Conservation (phyloP, 1,284 basidiomycete genomes). For the Sporisorium graminicola region DNA sequence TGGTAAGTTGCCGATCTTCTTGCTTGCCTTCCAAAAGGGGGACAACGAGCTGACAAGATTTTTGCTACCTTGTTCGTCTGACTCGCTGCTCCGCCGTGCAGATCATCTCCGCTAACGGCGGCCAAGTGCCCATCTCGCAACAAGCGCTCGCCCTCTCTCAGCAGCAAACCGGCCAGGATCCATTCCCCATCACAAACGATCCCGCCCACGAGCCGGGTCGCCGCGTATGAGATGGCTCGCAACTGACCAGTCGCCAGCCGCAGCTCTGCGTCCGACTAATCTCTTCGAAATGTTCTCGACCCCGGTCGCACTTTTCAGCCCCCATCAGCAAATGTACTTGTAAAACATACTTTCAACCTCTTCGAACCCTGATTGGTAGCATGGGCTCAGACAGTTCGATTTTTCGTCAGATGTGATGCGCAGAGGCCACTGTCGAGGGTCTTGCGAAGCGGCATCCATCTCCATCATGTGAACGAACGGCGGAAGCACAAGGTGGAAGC, state of each 20-base stretch:
- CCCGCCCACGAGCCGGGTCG: constrained; percentile 46
- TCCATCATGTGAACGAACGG: too few species aligned
- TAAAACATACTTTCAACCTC: constrained; percentile 3
- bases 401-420: too few species aligned
- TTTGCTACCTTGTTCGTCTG: too few species aligned
- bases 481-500: too few species aligned
- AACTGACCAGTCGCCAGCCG: neutral
- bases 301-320: neutral
- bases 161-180: constrained; percentile 36
- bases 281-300: neutral
- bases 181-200: constrained; percentile 47
- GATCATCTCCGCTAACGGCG: constrained; percentile 37
- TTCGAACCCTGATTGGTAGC: neutral
- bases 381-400: neutral
- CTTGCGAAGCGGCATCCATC: neutral
- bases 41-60: too few species aligned
- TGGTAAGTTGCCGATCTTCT: too few species aligned
- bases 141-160: constrained; percentile 39
- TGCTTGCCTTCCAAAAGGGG: too few species aligned
- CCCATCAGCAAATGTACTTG: constrained; percentile 10
- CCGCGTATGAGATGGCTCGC: constrained; percentile 15
- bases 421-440: neutral
- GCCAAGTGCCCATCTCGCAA: constrained; percentile 41
- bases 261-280: neutral
- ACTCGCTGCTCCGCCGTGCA: neutral